These are phyloP conservation scores for Beta lomatogona DNA, from an alignment of 179 eudicot genomes.

Conservation along the genomic window DNA sequence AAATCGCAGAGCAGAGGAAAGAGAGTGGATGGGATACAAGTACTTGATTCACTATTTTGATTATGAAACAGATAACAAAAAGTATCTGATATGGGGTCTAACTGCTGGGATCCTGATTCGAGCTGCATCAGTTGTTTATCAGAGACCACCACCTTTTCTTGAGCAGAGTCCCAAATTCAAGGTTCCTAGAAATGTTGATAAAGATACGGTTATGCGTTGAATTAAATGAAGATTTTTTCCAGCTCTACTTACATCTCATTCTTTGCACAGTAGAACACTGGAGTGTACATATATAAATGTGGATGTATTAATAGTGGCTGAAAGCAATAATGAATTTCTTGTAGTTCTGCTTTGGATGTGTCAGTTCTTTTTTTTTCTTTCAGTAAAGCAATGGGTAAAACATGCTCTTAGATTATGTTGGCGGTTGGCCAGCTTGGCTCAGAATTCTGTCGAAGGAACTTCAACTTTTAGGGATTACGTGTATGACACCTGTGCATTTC, in stretches of 20 bases:
- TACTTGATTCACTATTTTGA: constrained; percentile 81
- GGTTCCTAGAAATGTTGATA: constrained; percentile 45
- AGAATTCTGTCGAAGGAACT: constrained; percentile 1
- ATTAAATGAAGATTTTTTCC: background rate
- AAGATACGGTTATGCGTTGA: constrained; percentile 55
- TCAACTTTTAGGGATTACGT: background rate
- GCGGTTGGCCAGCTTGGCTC: background rate
- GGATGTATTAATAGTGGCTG: constrained; percentile 1
- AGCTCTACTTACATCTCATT: constrained; percentile 2
- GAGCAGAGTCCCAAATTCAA: constrained; percentile 77
- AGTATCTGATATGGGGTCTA: constrained; percentile 85
- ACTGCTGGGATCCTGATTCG: constrained; percentile 92
- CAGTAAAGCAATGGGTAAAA: background rate
- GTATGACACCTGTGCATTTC: background rate
- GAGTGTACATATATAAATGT: background rate
- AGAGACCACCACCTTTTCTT: constrained; percentile 70
- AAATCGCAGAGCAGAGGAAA: constrained; percentile 70
- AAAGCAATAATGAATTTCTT: background rate
- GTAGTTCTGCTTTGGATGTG: background rate
- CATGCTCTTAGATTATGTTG: background rate
- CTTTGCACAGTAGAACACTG: constrained; percentile 26
- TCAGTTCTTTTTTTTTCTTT: background rate
- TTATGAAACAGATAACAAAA: constrained; percentile 56
- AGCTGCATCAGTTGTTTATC: constrained; percentile 89
- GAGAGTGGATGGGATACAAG: constrained; percentile 90